A percentile compares a stretch with the other conserved stretches of the same genome.
Evolutionary conservation across 805 yeast species (phyloP).

Genomic region (Zygosaccharomyces rouxii): DNA sequence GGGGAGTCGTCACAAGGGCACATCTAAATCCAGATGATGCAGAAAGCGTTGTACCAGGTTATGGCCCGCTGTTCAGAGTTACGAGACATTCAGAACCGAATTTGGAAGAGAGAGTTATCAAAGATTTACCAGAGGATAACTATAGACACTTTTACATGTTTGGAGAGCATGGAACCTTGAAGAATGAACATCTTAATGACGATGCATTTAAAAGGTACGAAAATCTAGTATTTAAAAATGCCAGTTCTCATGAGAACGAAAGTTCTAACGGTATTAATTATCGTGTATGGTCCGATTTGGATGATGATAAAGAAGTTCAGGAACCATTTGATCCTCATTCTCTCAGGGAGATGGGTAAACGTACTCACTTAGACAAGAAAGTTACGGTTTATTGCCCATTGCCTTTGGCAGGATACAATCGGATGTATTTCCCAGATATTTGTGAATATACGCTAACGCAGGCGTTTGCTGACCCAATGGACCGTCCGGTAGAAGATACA

Average conservation of each 20-base stretch:
- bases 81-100: not conserved
- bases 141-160: slow-evolving; percentile 6
- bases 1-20: slow-evolving; percentile 4
- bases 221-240: slow-evolving; percentile 9
- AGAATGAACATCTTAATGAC: slow-evolving; percentile 3
- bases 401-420: not conserved
- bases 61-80: slow-evolving; percentile 5
- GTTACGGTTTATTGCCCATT: not conserved
- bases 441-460: slow-evolving; percentile 2
- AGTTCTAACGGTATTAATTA: not conserved
- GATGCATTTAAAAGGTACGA: slow-evolving; percentile 12
- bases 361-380: not conserved
- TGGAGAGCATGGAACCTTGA: not conserved
- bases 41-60: not conserved
- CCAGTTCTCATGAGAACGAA: not conserved
- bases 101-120: slow-evolving; percentile 2
- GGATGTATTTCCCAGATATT: not conserved
- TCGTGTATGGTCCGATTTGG: not conserved
- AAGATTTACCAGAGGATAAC: slow-evolving; percentile 4
- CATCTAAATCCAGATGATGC: slow-evolving; percentile 1
- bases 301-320: not conserved
- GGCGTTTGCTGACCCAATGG: slow-evolving; percentile 1
- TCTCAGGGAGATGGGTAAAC: not conserved
- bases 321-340: not conserved
- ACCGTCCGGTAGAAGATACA: not conserved